Conservation (phyloP, 192 early-diverging fungal species). For the Coemansia guatemalensis region DNA sequence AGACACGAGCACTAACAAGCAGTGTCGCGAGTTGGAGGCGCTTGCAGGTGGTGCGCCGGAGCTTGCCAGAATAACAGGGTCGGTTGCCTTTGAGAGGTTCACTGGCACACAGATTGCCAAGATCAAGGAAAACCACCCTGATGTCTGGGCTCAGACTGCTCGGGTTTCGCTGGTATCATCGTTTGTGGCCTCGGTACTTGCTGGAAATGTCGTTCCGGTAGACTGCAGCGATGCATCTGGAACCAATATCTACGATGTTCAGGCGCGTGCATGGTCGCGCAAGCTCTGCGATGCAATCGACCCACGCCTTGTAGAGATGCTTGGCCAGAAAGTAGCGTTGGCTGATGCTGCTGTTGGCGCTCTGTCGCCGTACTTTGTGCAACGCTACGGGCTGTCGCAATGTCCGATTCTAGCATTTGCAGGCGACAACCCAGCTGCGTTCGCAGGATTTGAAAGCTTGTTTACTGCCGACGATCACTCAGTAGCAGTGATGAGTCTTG, state of each 20-base stretch:
- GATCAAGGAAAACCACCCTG: slow-evolving; percentile 39
- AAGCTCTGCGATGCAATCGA: slow-evolving; percentile 22
- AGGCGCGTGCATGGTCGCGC: slow-evolving; percentile 30
- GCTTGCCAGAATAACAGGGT: slow-evolving; percentile 72
- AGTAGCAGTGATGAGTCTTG: slow-evolving; percentile 67
- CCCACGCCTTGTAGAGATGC: slow-evolving; percentile 39
- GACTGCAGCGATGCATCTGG: slow-evolving; percentile 78
- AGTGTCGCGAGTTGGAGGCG: slow-evolving; percentile 65
- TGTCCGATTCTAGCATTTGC: slow-evolving; percentile 68
- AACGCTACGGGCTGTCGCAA: slow-evolving; percentile 65
- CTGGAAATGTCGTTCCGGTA: slow-evolving; percentile 58
- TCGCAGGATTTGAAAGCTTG: slow-evolving; percentile 57
- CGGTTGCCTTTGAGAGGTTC: slow-evolving; percentile 77
- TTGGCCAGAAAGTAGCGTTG: slow-evolving; percentile 48
- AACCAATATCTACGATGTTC: slow-evolving; percentile 77
- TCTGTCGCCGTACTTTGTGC: slow-evolving; percentile 61
- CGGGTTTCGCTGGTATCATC: slow-evolving; percentile 74
- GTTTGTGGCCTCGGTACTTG: slow-evolving; percentile 65
- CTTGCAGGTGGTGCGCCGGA: slow-evolving; percentile 60
- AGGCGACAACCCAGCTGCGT: slow-evolving; percentile 72
- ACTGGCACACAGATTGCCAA: slow-evolving; percentile 75
- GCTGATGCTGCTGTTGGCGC: slow-evolving; percentile 50
- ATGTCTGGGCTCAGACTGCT: slow-evolving; percentile 9
- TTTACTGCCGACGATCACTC: slow-evolving; percentile 40
- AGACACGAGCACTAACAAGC: slow-evolving; percentile 67